These are phyloP conservation scores for Yarrowia sp. DNA, from an alignment of 805 yeast species.

Conservation along the genomic window DNA sequence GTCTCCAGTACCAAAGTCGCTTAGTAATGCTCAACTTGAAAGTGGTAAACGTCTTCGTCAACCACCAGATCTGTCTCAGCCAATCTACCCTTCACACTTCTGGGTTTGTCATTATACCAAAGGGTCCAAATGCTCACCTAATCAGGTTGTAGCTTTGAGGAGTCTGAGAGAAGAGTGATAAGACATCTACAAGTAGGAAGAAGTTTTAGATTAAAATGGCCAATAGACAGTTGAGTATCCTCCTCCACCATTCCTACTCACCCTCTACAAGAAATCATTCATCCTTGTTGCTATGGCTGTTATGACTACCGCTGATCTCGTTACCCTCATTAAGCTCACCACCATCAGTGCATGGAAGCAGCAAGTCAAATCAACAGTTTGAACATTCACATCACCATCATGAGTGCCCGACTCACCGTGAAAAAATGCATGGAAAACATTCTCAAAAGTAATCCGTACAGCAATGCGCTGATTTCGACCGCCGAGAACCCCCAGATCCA, in stretches of 20 bases:
- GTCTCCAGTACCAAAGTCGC: neutral
- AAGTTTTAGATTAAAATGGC: no score
- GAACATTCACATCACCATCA: neutral
- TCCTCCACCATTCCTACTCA: no score
- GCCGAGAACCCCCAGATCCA: constrained; percentile 35
- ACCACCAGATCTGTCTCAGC: neutral
- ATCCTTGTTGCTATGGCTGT: no score
- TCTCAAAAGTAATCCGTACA: constrained; percentile 43
- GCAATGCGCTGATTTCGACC: constrained; percentile 48
- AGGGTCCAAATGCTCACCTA: neutral
- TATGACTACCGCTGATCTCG: no score
- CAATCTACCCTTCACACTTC: neutral
- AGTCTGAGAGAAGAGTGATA: neutral
- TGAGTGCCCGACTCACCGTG: constrained; percentile 36
- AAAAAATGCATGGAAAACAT: constrained; percentile 46
- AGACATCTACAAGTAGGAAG: no score
- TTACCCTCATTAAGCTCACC: no score
- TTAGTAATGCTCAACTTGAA: neutral
- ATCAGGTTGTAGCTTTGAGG: neutral
- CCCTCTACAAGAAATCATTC: no score
- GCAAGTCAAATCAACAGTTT: constrained; percentile 10
- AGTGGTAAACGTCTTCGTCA: neutral
- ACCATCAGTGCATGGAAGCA: constrained; percentile 14
- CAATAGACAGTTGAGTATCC: no score
- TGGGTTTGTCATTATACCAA: neutral